Evolutionary conservation across 2,329 filamentous ascomycete species (phyloP), one percentile per base, ranked within the genome.

Genomic region (Fonsecaea monophora): DNA sequence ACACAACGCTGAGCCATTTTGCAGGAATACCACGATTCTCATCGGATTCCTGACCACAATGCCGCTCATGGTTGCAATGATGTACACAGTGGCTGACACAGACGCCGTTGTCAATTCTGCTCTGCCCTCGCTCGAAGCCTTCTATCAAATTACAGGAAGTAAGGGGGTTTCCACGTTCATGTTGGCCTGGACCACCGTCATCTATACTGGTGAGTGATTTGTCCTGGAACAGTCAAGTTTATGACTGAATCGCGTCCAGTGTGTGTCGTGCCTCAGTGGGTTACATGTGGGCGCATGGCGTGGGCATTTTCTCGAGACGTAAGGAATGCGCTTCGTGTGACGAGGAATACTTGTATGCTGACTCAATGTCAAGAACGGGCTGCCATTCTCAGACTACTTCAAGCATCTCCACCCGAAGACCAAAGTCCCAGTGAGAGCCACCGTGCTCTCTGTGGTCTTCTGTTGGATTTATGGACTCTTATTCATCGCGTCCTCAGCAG

Each of bases 231-330:
- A n/a, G 15, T 18, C 4, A 45, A 5, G n/a, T 2, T 25, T 25
- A 25, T 25, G 40, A 45, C 40, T 45, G 40, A 6, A 6, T 18
- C 9, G 40, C 9, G 9, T 18, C n/a, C 40, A 45, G 40, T 45
- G 40, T 13, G 83, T 9, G 50, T 81, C 68, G 73, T 81, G 55
- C 78, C 83, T 54, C 80, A 82, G 4, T 79, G 84, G 64, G 84
- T 82, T 4, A 85, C 82, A 78, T 82, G 84, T 69, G 81, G 81
- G 35, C 78, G 83, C 0, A 76, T 85, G 4, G 82, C 80, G 67
- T 85, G 83, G 83, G 82, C 81, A 2, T 85, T 85, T 70, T 82
- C 84, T 12, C 77, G 83, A 4, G 84, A 85, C 68, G 40, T 45
- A 45, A 21, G 40, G n/a, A 5, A 18, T 9, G 6, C 6, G n/a